Base-by-base conservation (phyloP, 257 asterid genomes). In the Anisodus tanguticus region DNA sequence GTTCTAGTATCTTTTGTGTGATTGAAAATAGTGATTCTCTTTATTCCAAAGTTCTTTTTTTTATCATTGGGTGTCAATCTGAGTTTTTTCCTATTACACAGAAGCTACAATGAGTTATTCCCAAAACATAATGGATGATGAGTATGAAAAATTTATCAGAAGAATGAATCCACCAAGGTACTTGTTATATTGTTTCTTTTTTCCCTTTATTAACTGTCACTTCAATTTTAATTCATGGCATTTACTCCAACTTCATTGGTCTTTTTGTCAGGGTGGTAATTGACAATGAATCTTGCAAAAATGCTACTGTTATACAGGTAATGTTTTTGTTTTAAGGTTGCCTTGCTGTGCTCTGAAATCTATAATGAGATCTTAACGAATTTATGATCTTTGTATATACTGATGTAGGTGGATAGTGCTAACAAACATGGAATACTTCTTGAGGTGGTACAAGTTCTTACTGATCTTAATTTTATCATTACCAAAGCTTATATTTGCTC, bases 111-210 rank as follows among this genome's bases (percentile, higher is more conserved):
- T 89, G 89, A 86, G 94, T 87, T 93, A 69, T 87, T 92, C 95
- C 13, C 88, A 84, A 83, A 89, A 87, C 81, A 94, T 76, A 26
- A 76, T 95, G 99, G 97, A 93, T 87, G 99, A 94, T 87, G 99
- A 94, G 80, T 95, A 95, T 80, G 96, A 91, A 90, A 95, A 95
- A 86, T 90, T 95, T 67, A 89, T 95, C 82, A 88, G 97, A 88
- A 91, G 99, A 87, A 93, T 95, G 98, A 94, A 95, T 83, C 99
- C 99, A 83, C 98, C 97, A 11, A 92, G 97, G 97, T 91, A 91
- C n/a, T 82, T 2, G 6, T 47, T 6, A 49, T 13, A 39, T 35
- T 12, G 4, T 9, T 10, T 69, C 9, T 70, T 11, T 76, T 0
- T 79, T 8, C 0, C 19, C 74, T 66, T 57, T 69, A 13, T 60